Base-by-base conservation (phyloP, 495 filamentous ascomycete genomes). In the Penicillium simplicissimum region DNA sequence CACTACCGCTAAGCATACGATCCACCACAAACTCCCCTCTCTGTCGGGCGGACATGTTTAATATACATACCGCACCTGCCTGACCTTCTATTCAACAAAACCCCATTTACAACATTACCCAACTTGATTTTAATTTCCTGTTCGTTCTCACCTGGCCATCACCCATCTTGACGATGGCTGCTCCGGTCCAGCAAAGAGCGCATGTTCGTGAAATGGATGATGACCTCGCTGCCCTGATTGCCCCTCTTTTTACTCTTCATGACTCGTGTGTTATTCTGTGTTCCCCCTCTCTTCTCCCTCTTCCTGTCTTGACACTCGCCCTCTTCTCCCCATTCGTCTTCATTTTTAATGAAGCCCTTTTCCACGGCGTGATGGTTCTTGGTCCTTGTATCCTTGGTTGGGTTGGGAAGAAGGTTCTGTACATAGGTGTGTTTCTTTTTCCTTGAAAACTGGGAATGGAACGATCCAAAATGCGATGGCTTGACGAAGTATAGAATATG, bases 101-200 rank as follows among this genome's bases (percentile, higher is more conserved):
- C 2, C 45, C 45, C 23, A 28, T 49, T 49, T 49, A 49, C 23
- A 49, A 23, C 45, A 47, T n/a, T 49, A 25, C 45, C 23, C 45
- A 14, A 14, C 11, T 45, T 53, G 51, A 53, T 37, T 53, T 53
- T 34, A 53, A 53, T 53, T 7, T 11, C 23, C 15, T 49, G 11
- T 34, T 37, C 33, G 51, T 23, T 53, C 28, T 19, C 17, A 2
- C 51, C n/a, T 21, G 9, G 51, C n/a, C n/a, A 35, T 14, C 15
- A 2, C 37, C 47, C 54, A 55, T 68, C 66, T 68, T 68, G 66
- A 68, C 57, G 66, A 60, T 65, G 66, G 62, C 51, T 37, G 55
- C 15, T 23, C 35, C 15, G 17, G 14, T 11, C 17, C 4, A 6
- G 19, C 53, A 21, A 37, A 21, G 31, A 21, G 23, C 53, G 15